Percentiles rank a stretch among this genome's conserved stretches.
Evolutionary conservation across 495 filamentous ascomycete genomes (phyloP).

Genomic region (Amniculicola lignicola): DNA sequence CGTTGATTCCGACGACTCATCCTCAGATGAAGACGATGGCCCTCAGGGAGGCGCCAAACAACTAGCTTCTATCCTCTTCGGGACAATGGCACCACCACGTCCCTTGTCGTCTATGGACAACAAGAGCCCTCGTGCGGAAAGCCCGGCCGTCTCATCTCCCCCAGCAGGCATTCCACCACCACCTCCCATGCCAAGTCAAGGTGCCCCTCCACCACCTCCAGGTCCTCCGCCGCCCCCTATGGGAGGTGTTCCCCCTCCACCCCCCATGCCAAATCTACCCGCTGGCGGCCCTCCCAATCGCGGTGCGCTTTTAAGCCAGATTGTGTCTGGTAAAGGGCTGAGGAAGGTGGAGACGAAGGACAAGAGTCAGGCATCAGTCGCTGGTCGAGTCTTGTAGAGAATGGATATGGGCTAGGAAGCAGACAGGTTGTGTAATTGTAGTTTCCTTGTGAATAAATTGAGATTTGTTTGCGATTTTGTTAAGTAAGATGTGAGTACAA

Average conservation of each 20-base stretch:
- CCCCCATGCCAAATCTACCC: constrained; percentile 37
- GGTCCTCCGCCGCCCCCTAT: constrained; percentile 49
- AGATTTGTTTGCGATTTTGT: background rate
- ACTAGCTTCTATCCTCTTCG: constrained; percentile 86
- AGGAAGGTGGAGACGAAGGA: constrained; percentile 85
- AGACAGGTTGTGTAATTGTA: constrained; percentile 6
- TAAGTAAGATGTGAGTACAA: too few species aligned
- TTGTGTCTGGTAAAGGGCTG: constrained; percentile 71
- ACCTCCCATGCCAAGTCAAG: constrained; percentile 37
- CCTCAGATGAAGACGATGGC: constrained; percentile 62
- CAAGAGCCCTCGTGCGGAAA: constrained; percentile 43
- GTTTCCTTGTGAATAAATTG: constrained; percentile 15
- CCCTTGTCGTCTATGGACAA: constrained; percentile 80
- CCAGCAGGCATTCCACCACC: constrained; percentile 33
- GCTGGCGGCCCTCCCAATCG: constrained; percentile 44
- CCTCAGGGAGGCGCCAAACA: constrained; percentile 80
- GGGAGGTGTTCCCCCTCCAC: constrained; percentile 45
- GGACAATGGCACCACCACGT: constrained; percentile 92
- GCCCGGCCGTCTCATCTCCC: constrained; percentile 45
- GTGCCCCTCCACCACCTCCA: constrained; percentile 49
- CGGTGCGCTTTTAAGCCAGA: constrained; percentile 71
- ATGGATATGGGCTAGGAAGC: background rate
- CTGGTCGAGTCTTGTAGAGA: constrained; percentile 66
- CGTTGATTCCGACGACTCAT: constrained; percentile 69
- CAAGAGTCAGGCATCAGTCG: constrained; percentile 63